Base-by-base conservation (phyloP, 352 stramenopile species). In the Pythium myriotylum region DNA sequence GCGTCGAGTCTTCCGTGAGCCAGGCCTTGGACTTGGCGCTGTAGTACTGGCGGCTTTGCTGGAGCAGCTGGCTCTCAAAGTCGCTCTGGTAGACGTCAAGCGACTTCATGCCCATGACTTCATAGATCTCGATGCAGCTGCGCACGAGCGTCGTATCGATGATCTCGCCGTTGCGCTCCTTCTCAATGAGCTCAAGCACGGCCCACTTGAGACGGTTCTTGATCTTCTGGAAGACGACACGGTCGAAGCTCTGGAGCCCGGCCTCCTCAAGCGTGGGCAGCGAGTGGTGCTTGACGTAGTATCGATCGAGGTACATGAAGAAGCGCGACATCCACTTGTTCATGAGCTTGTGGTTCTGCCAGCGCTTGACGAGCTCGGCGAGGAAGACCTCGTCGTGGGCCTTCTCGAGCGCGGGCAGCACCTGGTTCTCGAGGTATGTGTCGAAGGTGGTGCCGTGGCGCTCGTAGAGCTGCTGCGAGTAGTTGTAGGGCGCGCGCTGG, bases 271-370 rank as follows among this genome's bases (percentile, higher is more conserved):
- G 78, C 33, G 95, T 98, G 52, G 96, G 97, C 19, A 99, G 81
- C 65, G 82, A 97, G 73, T 99, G 96, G 81, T 99, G 97, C 78
- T 98, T 95, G 57, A 98, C 91, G 75, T 98, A 98, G 77, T 98
- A 98, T 26, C 94, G 85, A 74, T 99, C 97, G n/a, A 99, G 75
- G 78, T 99, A 99, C 79, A 98, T 99, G 76, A 99, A 99, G 76
- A 99, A 99, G 65, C 97, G 97, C 51, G 92, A 83, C 84, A 99
- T 98, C 98, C 98, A 99, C 79, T 99, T 99, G 87, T 99, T 99
- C 97, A 99, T 99, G 74, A 99, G 98, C 75, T 99, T 98, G 84
- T 99, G 97, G 77, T 99, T 99, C 40, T 90, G 83, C 97, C 97
- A 99, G 47, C 97, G 95, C 60, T 94, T 89, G 45, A 98, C 94